Base-by-base conservation (phyloP, 1,284 basidiomycete genomes). In the Violaceomyces palustris region DNA sequence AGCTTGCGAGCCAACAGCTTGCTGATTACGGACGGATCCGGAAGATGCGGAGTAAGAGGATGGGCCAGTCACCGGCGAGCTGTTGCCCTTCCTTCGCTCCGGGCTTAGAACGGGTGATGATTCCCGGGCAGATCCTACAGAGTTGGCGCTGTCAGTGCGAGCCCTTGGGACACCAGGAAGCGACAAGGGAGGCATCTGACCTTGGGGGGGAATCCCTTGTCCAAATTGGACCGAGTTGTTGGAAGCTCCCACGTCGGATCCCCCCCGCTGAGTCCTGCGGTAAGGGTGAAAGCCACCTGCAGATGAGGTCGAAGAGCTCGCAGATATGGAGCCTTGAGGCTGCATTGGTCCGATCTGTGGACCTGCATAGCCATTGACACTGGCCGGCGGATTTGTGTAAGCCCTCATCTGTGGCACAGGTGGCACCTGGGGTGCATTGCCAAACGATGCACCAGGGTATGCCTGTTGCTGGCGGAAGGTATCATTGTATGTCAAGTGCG, bases 241-340 rank as follows among this genome's bases (percentile, higher is more conserved):
- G 14, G 46, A 23, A 4, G 44, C 35, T 28, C 55, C 61, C n/a
- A 55, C 28, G 12, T 56, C 57, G 12, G 61, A 61, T 31, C 46
- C 42, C 22, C 56, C 41, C 22, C 57, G 52, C 24, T 53, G 56
- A 19, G 56, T 45, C 10, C 64, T 41, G 29, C 66, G 58, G 37
- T 69, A 65, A 11, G 66, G 66, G 42, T 69, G 66, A 44, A 60
- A 69, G 19, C 58, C 62, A 24, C 45, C 52, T 10, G 50, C 38
- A 5, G 48, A 48, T 4, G 52, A 53, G 34, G 49, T 44, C 10
- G 53, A 55, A 10, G 60, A 55, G 12, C 52, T 50, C 3, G 56
- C 38, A 3, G 58, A 56, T n/a, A 27, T 1, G 46, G 28, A 24
- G 44, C 24, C 3, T 50, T 36, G 10, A 49, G 56, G 22, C 56